phyloP scores from a whole-genome alignment of 805 yeast species.

The Wickerhamiella bombiphila region DNA sequence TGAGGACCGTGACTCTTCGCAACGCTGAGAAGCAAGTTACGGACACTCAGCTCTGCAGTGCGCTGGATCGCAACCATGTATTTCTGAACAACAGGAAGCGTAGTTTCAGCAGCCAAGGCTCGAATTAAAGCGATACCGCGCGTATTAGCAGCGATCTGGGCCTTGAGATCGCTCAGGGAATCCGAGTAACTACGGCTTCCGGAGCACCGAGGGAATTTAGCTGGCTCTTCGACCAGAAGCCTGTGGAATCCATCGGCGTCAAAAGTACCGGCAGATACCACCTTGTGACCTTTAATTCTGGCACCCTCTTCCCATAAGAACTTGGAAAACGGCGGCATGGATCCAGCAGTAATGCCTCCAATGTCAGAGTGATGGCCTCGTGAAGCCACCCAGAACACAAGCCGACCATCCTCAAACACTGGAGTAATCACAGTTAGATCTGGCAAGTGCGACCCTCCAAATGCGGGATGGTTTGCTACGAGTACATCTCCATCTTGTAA shows the following conservation, averaged over 20 bases:
- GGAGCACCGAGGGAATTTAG: slow-evolving; percentile 69
- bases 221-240: slow-evolving; percentile 56
- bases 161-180: slow-evolving; percentile 69
- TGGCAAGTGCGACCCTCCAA: slow-evolving; percentile 79
- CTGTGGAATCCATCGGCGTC: slow-evolving; percentile 56
- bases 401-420: slow-evolving; percentile 45
- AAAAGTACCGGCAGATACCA: slow-evolving; percentile 58
- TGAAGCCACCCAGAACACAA: slow-evolving; percentile 80
- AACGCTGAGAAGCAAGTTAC: slow-evolving; percentile 34
- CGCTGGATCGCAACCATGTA: slow-evolving; percentile 75
- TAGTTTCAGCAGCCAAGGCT: slow-evolving; percentile 47
- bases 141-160: slow-evolving; percentile 79
- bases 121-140: slow-evolving; percentile 62
- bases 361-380: slow-evolving; percentile 96
- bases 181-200: slow-evolving; percentile 79
- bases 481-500: slow-evolving; percentile 60
- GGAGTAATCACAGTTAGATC: slow-evolving; percentile 91
- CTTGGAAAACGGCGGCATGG: slow-evolving; percentile 87
- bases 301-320: slow-evolving; percentile 86
- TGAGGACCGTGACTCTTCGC: slow-evolving; percentile 26
- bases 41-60: slow-evolving; percentile 64
- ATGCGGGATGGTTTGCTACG: slow-evolving; percentile 66
- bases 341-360: slow-evolving; percentile 83
- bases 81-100: slow-evolving; percentile 40
- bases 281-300: slow-evolving; percentile 58